Evolutionary conservation across 2,329 filamentous ascomycete genomes (phyloP).

Genomic region (Herpotrichia juniperi): DNA sequence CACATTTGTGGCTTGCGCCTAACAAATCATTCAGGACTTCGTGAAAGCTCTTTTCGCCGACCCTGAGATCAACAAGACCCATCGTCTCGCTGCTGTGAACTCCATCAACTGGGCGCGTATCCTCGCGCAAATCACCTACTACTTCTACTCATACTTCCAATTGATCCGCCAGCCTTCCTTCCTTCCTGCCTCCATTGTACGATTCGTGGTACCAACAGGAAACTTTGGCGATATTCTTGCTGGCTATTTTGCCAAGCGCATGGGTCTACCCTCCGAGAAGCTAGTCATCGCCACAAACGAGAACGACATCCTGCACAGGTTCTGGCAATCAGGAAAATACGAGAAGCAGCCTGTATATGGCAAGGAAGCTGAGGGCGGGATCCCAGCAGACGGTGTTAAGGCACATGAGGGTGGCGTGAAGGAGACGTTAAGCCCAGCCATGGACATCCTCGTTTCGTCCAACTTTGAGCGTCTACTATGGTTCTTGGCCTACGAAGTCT

Average conservation of each 20-base stretch:
- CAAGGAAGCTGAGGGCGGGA: slow-evolving; percentile 60
- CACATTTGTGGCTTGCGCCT: slow-evolving; percentile 13
- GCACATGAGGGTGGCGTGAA: slow-evolving; percentile 76
- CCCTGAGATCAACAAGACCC: slow-evolving; percentile 77
- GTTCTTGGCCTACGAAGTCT: slow-evolving; percentile 75
- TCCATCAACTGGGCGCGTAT: slow-evolving; percentile 97
- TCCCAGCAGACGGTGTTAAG: slow-evolving; percentile 63
- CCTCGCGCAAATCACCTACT: slow-evolving; percentile 95
- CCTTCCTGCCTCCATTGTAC: slow-evolving; percentile 67
- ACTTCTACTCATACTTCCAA: slow-evolving; percentile 92
- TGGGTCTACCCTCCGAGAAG: slow-evolving; percentile 88
- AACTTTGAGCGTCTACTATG: slow-evolving; percentile 97
- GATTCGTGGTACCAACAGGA: slow-evolving; percentile 90
- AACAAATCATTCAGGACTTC: slow-evolving; percentile 68
- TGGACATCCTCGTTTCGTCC: slow-evolving; percentile 96
- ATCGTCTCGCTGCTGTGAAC: slow-evolving; percentile 92
- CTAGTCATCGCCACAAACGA: slow-evolving; percentile 94
- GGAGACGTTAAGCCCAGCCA: slow-evolving; percentile 91
- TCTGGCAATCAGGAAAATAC: slow-evolving; percentile 89
- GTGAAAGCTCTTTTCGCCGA: slow-evolving; percentile 94
- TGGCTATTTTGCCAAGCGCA: slow-evolving; percentile 88
- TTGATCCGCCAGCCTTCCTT: slow-evolving; percentile 68
- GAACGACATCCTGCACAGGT: slow-evolving; percentile 95
- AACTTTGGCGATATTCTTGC: slow-evolving; percentile 97
- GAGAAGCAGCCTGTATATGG: slow-evolving; percentile 77